phyloP scores from a whole-genome alignment of 495 filamentous ascomycete genomes.

The Collariella sp. region DNA sequence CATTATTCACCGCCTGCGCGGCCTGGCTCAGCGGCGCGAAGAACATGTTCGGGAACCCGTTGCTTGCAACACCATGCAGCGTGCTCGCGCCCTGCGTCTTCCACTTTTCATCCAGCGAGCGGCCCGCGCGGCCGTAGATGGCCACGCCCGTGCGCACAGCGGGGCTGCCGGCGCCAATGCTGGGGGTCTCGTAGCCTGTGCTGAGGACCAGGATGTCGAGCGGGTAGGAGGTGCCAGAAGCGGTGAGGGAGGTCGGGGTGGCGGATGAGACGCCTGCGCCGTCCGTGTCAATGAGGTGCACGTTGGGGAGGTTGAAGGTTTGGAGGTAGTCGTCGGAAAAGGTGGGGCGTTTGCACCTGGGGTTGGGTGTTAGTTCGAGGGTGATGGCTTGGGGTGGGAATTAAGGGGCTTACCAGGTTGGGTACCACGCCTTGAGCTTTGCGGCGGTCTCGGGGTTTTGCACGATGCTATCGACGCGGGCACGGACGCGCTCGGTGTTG shows the following conservation, averaged over 20 bases:
- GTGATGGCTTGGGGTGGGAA: no score
- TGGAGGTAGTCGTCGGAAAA: slow-evolving; percentile 42
- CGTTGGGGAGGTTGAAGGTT: slow-evolving; percentile 36
- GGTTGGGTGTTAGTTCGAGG: background rate
- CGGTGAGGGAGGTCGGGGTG: slow-evolving; percentile 32
- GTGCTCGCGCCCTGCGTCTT: slow-evolving; percentile 28
- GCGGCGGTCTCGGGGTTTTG: slow-evolving; percentile 34
- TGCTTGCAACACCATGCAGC: slow-evolving; percentile 38
- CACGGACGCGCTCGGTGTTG: slow-evolving; percentile 21
- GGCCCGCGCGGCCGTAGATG: slow-evolving; percentile 35
- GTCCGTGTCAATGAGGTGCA: slow-evolving; percentile 46
- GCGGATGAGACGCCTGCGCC: slow-evolving; percentile 41
- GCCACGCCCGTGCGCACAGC: slow-evolving; percentile 27
- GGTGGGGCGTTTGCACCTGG: slow-evolving; percentile 37
- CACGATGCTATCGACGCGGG: slow-evolving; percentile 37
- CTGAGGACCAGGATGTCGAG: slow-evolving; percentile 42
- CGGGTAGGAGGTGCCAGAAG: slow-evolving; percentile 30
- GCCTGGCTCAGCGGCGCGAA: slow-evolving; percentile 35
- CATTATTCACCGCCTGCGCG: slow-evolving; percentile 33
- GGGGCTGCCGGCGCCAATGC: slow-evolving; percentile 25
- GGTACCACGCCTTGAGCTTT: slow-evolving; percentile 40
- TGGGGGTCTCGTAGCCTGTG: slow-evolving; percentile 40
- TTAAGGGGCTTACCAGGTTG: slow-evolving; percentile 18
- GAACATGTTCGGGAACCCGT: slow-evolving; percentile 50
- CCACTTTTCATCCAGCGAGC: slow-evolving; percentile 40